A percentile compares a stretch with the other conserved stretches of the same genome.
phyloP scores from a whole-genome alignment of 768 basidiomycete species.

The Brasilioporus rufonigricans region DNA sequence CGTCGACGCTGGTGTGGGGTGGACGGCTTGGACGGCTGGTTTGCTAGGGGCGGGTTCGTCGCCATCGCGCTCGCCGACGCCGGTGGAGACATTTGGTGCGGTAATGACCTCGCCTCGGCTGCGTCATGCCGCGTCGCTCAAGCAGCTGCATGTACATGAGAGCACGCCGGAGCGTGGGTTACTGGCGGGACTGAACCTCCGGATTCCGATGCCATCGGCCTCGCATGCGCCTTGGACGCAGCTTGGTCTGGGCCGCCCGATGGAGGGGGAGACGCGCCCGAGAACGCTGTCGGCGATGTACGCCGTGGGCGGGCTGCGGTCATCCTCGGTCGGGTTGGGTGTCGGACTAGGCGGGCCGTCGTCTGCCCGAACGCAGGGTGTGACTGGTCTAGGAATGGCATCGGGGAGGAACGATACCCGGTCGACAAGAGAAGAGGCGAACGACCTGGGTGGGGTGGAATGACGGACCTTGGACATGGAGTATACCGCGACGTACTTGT shows the following conservation, averaged over 20 bases:
- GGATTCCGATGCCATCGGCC: slow-evolving; percentile 51
- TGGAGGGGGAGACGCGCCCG: slow-evolving; percentile 28
- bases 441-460: slow-evolving; percentile 23
- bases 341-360: slow-evolving; percentile 21
- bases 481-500: not conserved
- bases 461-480: not conserved
- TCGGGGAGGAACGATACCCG: not conserved
- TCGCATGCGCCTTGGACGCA: slow-evolving; percentile 6
- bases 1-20: slow-evolving; percentile 3
- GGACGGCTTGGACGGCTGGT: slow-evolving; percentile 58
- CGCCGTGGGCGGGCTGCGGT: slow-evolving; percentile 55
- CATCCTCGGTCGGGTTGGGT: slow-evolving; percentile 30
- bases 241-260: slow-evolving; percentile 18
- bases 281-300: slow-evolving; percentile 63
- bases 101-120: slow-evolving; percentile 66
- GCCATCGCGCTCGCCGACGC: slow-evolving; percentile 38
- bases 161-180: slow-evolving; percentile 21
- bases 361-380: slow-evolving; percentile 5
- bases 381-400: not conserved
- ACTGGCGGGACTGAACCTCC: slow-evolving; percentile 46
- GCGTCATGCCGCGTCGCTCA: slow-evolving; percentile 47
- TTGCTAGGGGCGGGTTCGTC: slow-evolving; percentile 41
- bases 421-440: not conserved
- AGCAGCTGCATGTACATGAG: no score
- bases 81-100: slow-evolving; percentile 62